Percentiles rank a stretch among this genome's conserved stretches.
phyloP scores from a whole-genome alignment of 768 basidiomycete species.

The Rossbeevera mucosa region DNA sequence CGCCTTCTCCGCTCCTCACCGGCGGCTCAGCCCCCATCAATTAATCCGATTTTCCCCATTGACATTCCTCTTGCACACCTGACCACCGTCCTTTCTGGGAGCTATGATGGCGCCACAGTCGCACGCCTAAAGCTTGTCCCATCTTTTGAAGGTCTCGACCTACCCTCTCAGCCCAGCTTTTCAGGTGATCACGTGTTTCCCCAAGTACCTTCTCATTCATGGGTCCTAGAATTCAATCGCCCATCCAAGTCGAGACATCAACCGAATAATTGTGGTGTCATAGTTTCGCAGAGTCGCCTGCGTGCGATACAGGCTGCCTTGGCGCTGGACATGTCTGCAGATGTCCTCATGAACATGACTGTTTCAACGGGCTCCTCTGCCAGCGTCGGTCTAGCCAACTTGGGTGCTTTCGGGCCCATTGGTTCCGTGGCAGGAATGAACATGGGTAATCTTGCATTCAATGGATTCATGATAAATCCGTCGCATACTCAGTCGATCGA shows the following conservation, averaged over 20 bases:
- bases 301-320: slow-evolving; percentile 66
- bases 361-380: slow-evolving; percentile 12
- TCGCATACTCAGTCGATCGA: slow-evolving; percentile 20
- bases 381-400: slow-evolving; percentile 16
- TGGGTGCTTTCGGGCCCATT: slow-evolving; percentile 25
- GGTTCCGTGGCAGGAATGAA: slow-evolving; percentile 16
- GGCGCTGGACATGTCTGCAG: slow-evolving; percentile 30
- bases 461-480: slow-evolving; percentile 18
- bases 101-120: slow-evolving; percentile 47
- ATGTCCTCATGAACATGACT: slow-evolving; percentile 23
- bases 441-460: slow-evolving; percentile 26
- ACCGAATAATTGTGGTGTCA: slow-evolving; percentile 49
- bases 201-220: slow-evolving; percentile 34
- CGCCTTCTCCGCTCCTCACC: slow-evolving; percentile 44
- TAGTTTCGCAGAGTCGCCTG: slow-evolving; percentile 72
- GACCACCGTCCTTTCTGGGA: slow-evolving; percentile 38
- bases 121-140: slow-evolving; percentile 48
- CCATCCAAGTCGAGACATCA: slow-evolving; percentile 29
- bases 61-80: slow-evolving; percentile 54
- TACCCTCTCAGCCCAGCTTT: slow-evolving; percentile 10
- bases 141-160: slow-evolving; percentile 17
- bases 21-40: slow-evolving; percentile 10
- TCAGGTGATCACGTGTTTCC: slow-evolving; percentile 26
- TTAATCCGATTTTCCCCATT: slow-evolving; percentile 12
- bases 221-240: slow-evolving; percentile 72